These are phyloP conservation scores for Vigna hirtella DNA, from an alignment of 306 rosid species.

Conservation along the genomic window DNA sequence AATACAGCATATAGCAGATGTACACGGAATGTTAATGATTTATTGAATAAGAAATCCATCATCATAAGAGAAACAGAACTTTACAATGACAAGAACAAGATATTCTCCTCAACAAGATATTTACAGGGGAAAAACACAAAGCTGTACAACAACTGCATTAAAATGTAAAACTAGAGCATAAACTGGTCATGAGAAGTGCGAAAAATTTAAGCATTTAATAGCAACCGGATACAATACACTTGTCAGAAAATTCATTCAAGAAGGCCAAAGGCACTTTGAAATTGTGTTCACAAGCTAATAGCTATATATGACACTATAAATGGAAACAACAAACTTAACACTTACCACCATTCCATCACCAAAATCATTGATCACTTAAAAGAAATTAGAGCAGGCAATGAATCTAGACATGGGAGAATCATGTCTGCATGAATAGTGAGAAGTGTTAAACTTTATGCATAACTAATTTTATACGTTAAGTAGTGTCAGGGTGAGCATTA, in stretches of 20 bases:
- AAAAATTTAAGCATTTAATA: neutral
- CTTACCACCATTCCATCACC: neutral
- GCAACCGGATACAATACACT: neutral
- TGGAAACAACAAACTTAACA: neutral
- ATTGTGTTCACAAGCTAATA: constrained; percentile 2
- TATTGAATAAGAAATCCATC: constrained; percentile 1
- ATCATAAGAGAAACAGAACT: neutral
- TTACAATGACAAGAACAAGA: neutral
- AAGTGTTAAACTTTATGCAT: neutral
- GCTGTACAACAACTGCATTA: neutral
- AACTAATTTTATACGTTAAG: neutral
- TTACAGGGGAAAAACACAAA: neutral
- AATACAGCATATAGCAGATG: constrained; percentile 33
- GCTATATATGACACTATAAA: neutral
- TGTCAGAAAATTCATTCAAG: neutral
- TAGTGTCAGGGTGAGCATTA: neutral
- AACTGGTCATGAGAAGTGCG: neutral
- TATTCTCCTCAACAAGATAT: constrained; percentile 8
- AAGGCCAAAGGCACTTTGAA: neutral
- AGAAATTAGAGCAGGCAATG: neutral
- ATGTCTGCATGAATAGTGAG: neutral
- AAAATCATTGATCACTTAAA: neutral
- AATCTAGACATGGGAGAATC: neutral
- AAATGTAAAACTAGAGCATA: constrained; percentile 15
- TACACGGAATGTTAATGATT: neutral